Evolutionary conservation across 768 basidiomycete genomes (phyloP), one percentile per base, ranked within the genome.

Genomic region (Boletus reticuloceps): DNA sequence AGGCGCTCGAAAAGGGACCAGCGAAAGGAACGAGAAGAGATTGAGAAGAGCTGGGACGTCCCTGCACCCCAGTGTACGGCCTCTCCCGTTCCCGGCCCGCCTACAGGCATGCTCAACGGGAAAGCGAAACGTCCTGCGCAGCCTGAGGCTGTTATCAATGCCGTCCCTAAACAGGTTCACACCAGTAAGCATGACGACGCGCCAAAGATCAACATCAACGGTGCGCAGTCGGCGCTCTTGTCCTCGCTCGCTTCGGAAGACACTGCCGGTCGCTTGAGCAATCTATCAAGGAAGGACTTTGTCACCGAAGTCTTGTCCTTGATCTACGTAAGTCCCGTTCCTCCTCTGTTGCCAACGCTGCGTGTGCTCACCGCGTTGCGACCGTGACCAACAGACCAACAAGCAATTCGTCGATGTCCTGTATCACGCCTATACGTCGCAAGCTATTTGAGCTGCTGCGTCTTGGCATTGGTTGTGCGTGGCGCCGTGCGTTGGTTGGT

Each of bases 21-120:
- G 47, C 54, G 72, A 64, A 64, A 74, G 73, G 64, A 72, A 67
- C 58, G 75, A 20, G 71, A 78, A 51, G 79, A 79, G 56, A 80
- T 86, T 29, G 86, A 86, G 74, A 77, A 69, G 58, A 78, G 80
- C 51, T 85, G 85, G 84, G 86, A 86, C 63, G 72, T 79, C 27
- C 82, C 82, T 14, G 67, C 62, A 5, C 58, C 68, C 45, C 27
- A 58, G 39, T 45, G 54, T 13, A 50, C 37, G 25, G 62, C 64
- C 20, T 67, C 71, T 16, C 57, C 68, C 10, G 34, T 22, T 1
- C 5, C 51, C 27, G 31, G 41, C 2, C 58, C 58, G 9, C 31
- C 51, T 3, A 48, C 52, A 2, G 50, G 45, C 20, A 53, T 62
- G 45, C 62, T 51, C 12, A 72, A 72, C 17, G 71, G 71, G 14